These are phyloP conservation scores for Hortaea werneckii DNA, from an alignment of 2,329 filamentous ascomycete genomes.

Conservation along the genomic window DNA sequence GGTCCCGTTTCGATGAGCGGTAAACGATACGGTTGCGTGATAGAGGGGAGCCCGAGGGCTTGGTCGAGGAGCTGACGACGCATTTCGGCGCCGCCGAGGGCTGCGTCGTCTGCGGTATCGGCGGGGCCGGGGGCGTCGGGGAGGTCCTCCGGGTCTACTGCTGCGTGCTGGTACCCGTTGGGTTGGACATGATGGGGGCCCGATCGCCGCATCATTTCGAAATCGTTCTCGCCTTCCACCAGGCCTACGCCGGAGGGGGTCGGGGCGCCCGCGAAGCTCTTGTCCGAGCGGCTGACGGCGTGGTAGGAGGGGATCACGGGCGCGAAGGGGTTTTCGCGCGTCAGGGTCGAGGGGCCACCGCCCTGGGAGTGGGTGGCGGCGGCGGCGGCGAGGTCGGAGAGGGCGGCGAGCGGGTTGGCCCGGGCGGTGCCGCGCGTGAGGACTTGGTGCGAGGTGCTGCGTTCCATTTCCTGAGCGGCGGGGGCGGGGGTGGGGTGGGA, in stretches of 20 bases:
- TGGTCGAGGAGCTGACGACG: conserved; percentile 25
- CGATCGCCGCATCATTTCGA: conserved; percentile 35
- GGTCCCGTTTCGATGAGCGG: conserved; percentile 26
- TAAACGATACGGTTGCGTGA: conserved; percentile 24
- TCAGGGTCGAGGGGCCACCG: conserved; percentile 13
- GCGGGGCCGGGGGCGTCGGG: not conserved
- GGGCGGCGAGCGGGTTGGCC: conserved; percentile 39
- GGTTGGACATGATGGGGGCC: conserved; percentile 12
- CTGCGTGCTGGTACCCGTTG: conserved; percentile 1
- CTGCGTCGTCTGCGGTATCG: not conserved
- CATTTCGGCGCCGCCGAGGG: conserved; percentile 15
- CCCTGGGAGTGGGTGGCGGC: conserved; percentile 26
- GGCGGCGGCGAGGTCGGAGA: conserved; percentile 45
- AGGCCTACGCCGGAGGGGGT: conserved; percentile 27
- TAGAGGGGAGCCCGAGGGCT: conserved; percentile 18
- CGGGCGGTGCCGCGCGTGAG: conserved; percentile 39
- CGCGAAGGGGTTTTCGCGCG: conserved; percentile 31
- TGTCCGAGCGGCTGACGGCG: conserved; percentile 37
- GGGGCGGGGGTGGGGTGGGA: conserved; percentile 16
- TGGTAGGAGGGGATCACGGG: conserved; percentile 37
- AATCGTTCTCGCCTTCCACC: conserved; percentile 39
- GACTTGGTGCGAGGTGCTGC: conserved; percentile 48
- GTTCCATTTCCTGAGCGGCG: conserved; percentile 44
- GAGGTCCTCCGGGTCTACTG: conserved; percentile 1
- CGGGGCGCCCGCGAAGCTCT: conserved; percentile 36